phyloP scores from a whole-genome alignment of 331 rosid species.

The Telfairia occidentalis region DNA sequence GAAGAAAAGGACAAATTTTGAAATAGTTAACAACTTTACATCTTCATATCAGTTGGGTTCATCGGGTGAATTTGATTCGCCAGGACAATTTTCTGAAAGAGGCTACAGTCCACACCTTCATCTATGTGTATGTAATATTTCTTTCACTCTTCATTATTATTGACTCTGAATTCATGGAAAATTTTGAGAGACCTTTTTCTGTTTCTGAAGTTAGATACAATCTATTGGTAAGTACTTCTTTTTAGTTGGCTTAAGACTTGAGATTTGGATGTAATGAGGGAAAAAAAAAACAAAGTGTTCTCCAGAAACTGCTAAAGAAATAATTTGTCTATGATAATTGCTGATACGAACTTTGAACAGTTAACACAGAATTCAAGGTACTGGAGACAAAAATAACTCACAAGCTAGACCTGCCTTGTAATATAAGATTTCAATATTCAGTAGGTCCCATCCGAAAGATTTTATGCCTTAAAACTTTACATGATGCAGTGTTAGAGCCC shows the following conservation, averaged over 20 bases:
- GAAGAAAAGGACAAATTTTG: background rate
- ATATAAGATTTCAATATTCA: constrained; percentile 21
- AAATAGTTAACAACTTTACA: background rate
- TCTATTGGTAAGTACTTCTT: background rate
- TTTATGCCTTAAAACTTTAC: constrained; percentile 23
- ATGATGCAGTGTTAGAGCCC: background rate
- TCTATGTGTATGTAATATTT: background rate
- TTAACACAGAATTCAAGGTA: background rate
- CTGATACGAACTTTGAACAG: background rate
- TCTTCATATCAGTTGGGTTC: background rate
- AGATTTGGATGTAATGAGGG: background rate
- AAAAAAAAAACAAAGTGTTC: background rate
- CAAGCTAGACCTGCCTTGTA: constrained; percentile 7
- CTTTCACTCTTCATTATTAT: background rate
- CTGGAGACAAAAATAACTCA: background rate
- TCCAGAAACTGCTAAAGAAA: background rate
- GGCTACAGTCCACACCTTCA: background rate
- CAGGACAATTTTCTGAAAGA: background rate
- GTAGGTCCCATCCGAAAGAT: constrained; percentile 34
- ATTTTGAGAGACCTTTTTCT: background rate
- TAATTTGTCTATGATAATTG: background rate
- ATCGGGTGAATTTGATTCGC: background rate
- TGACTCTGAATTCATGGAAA: background rate
- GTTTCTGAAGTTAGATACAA: background rate
- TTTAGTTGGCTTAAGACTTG: background rate